Evolutionary conservation across 768 basidiomycete genomes (phyloP).

Genomic region (Amanita pallidorosea): DNA sequence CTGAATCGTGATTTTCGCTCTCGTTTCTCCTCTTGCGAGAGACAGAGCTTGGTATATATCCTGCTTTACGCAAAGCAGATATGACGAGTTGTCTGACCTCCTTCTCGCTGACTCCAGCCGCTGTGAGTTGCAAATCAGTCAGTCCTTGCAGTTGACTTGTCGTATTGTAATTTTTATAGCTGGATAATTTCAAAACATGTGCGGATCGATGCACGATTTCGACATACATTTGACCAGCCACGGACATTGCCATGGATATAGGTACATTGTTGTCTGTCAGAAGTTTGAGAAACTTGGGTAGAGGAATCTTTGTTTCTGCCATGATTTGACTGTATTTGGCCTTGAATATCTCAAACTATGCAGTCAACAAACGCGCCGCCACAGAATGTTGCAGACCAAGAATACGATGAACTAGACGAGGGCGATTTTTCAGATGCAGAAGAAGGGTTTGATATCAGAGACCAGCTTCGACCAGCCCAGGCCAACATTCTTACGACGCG

Average conservation of each 20-base stretch:
- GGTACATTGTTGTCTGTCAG: constrained; percentile 47
- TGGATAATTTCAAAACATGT: constrained; percentile 14
- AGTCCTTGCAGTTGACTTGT: constrained; percentile 44
- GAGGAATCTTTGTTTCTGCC: constrained; percentile 34
- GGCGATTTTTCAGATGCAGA: constrained; percentile 31
- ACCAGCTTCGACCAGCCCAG: constrained; percentile 27
- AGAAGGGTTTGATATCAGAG: constrained; percentile 31
- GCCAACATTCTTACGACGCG: constrained; percentile 31
- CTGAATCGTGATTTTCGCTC: constrained; percentile 9
- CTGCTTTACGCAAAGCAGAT: constrained; percentile 50
- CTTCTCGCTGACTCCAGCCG: constrained; percentile 50
- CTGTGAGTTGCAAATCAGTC: constrained; percentile 46
- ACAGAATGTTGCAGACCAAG: constrained; percentile 15
- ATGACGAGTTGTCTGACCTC: constrained; percentile 54
- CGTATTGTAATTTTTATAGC: constrained; percentile 66
- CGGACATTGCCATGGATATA: constrained; percentile 55
- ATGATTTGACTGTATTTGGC: constrained; percentile 9
- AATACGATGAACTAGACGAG: constrained; percentile 39
- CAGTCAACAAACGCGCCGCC: neutral
- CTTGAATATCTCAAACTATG: neutral
- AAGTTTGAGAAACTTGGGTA: constrained; percentile 59
- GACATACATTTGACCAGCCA: constrained; percentile 59
- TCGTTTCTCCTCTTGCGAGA: constrained; percentile 14
- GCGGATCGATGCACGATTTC: neutral
- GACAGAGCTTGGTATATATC: constrained; percentile 49